Evolutionary conservation across 116 monocot species (phyloP), one percentile per base, ranked within the genome.

Genomic region (Iris pallida): DNA sequence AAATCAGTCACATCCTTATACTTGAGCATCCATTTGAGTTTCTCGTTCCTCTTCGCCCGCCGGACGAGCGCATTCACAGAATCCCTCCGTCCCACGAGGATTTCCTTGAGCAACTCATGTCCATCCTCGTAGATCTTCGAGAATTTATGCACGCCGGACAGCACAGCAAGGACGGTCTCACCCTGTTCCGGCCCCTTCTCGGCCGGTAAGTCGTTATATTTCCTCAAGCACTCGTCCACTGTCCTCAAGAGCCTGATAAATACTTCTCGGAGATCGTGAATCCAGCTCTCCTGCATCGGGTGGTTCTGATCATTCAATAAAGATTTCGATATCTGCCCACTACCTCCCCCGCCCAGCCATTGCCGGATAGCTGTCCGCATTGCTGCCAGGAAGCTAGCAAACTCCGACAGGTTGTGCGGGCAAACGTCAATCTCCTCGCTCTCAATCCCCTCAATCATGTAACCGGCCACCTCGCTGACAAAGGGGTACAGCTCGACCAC

Each of bases 1-100:
- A 81, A 91, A 59, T 91, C 78, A 16, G 63, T 79, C 20, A 91
- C 61, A 68, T 95, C 86, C 59, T 80, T 81, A 61, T 82, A 67
- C 61, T 84, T 84, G 41, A 88, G 79, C 59, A 91, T 20, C 95
- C 95, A 95, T n/a, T 16, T 40, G 8, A 81, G 71, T 4, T 54
- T 73, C 14, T 76, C 71, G 59, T 66, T 73, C 55, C 83, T 78
- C 73, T 76, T 86, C 6, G 79, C 77, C 9, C 55, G 69, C 52
- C 62, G 79, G 8, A 95, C 15, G 18, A 90, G 73, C 60, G 73
- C 77, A 82, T 90, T 95, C 41, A 95, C 40, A 0, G 90, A 65
- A 2, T 46, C 46, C 45, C 73, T 57, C 41, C 75, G 65, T 12
- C 57, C 47, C 20, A 81, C 18, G 19, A 95, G 75, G 51, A 90